Conservation (phyloP, 495 filamentous ascomycete species). For the Tetracladium setigerum region DNA sequence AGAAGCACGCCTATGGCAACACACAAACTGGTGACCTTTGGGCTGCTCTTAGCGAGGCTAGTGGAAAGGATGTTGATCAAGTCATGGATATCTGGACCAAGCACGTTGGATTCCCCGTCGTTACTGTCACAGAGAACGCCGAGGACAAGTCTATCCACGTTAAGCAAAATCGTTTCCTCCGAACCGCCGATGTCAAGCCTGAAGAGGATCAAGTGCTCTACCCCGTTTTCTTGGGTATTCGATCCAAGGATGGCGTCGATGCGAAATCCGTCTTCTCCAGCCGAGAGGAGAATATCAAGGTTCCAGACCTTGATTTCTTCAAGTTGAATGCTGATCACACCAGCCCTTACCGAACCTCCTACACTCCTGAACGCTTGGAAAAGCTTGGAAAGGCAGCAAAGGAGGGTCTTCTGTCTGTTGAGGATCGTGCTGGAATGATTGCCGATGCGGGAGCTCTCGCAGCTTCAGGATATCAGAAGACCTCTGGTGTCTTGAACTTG, state of each 20-base stretch:
- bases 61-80: constrained; percentile 74
- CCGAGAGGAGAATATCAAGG: constrained; percentile 65
- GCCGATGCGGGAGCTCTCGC: constrained; percentile 90
- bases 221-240: constrained; percentile 89
- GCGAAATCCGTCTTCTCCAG: constrained; percentile 52
- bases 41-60: constrained; percentile 81
- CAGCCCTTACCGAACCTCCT: constrained; percentile 91
- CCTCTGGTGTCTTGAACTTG: constrained; percentile 70
- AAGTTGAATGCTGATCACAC: constrained; percentile 84
- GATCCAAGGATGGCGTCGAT: constrained; percentile 40
- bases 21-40: constrained; percentile 90
- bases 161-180: constrained; percentile 81
- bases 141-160: constrained; percentile 72
- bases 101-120: constrained; percentile 85
- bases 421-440: constrained; percentile 30
- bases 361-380: constrained; percentile 67
- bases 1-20: constrained; percentile 84
- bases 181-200: constrained; percentile 74
- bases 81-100: constrained; percentile 94
- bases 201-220: constrained; percentile 87
- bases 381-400: constrained; percentile 49
- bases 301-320: constrained; percentile 75
- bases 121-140: constrained; percentile 64
- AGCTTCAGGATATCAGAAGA: constrained; percentile 74
- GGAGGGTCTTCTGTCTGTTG: background rate